Base-by-base conservation (phyloP, 768 basidiomycete species). In the Mrakia blollopis region DNA sequence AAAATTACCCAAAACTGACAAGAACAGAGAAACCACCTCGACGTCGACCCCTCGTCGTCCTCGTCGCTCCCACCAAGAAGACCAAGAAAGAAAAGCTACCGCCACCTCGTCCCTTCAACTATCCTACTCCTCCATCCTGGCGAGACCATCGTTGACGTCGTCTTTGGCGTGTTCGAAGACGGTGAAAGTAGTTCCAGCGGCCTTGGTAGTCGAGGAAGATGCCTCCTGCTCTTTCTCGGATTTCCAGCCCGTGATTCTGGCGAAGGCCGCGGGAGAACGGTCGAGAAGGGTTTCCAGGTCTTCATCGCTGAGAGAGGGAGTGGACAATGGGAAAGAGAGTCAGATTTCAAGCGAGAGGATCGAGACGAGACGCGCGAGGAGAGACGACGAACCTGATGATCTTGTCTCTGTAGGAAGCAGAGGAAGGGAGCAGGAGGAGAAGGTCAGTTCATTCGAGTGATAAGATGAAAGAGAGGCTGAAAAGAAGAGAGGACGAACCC, bases 231-330 rank as follows among this genome's bases (percentile, higher is more conserved):
- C 78, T 74, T 62, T 62, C 74, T 72, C 32, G 84, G 83, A 41
- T 89, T 79, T n/a, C 61, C 78, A 78, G 13, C 76, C 63, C 18
- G 52, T 72, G 16, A 3, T 32, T 14, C 65, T 47, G 54, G 61
- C 71, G 77, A 79, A 80, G 28, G 81, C 79, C 25, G 65, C 79
- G 39, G 80, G 80, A 18, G 80, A 81, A 41, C 80, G 79, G 70
- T 81, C 80, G 71, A 98, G 85, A 71, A 98, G 85, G 81, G 89
- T 86, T 32, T 90, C 89, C 50, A 99, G 84, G 80, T 97, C 93
- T 57, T 87, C 87, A 72, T 97, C 92, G 79, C 89, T 91, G 74
- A 37, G 21, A 3, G n/a, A n/a, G 16, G 35, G 32, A 69, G 16
- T 3, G 28, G 32, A 3, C 13, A 62, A 39, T 69, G 28, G 16